Conservation (phyloP, 2,329 filamentous ascomycete genomes). For the Fusarium mangiferae region DNA sequence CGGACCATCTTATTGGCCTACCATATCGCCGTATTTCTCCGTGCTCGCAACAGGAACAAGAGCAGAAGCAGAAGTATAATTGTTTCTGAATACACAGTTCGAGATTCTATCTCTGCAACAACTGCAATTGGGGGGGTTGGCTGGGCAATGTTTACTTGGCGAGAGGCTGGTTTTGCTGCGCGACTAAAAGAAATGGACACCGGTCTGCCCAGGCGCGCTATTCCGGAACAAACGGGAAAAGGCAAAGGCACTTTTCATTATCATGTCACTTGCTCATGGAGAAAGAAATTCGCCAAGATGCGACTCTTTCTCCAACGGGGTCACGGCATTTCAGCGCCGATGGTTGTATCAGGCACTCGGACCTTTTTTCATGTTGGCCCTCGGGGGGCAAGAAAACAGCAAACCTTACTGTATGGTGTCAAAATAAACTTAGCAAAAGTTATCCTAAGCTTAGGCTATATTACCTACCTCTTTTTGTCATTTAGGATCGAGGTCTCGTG, state of each 20-base stretch:
- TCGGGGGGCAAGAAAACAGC: too few species aligned
- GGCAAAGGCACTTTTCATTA: constrained; percentile 9
- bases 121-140: constrained; percentile 6
- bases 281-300: constrained; percentile 30
- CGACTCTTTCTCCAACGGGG: constrained; percentile 21
- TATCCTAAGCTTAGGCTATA: too few species aligned
- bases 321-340: constrained; percentile 18
- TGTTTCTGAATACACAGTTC: not conserved
- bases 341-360: constrained; percentile 30
- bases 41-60: constrained; percentile 2
- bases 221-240: constrained; percentile 33
- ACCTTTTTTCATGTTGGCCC: constrained; percentile 34
- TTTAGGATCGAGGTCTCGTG: too few species aligned
- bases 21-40: constrained; percentile 26
- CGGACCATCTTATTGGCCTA: constrained; percentile 30
- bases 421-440: too few species aligned
- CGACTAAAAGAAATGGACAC: constrained; percentile 1
- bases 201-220: constrained; percentile 7
- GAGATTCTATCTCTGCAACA: not conserved
- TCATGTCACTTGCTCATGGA: constrained; percentile 7
- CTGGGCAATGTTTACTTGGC: constrained; percentile 26
- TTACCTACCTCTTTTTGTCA: too few species aligned
- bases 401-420: too few species aligned
- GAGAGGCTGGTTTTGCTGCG: constrained; percentile 27
- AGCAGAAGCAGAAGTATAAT: not conserved